A percentile compares a stretch with the other conserved stretches of the same genome.
Evolutionary conservation across 148 eudicot species (phyloP).

Genomic region (Rhododendron mucronatum): DNA sequence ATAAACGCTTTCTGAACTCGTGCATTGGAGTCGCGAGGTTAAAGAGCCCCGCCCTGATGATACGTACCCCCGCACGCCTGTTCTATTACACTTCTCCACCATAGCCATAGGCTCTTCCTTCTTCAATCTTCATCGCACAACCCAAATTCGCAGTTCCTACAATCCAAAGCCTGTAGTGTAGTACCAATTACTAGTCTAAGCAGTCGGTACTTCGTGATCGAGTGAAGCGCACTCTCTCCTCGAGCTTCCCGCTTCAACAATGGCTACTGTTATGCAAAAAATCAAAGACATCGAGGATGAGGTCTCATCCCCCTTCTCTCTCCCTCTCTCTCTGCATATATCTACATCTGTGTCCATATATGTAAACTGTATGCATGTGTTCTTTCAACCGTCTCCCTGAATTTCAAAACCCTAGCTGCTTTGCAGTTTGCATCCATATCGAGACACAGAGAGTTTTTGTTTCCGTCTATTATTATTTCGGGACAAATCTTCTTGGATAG

Average conservation of each 20-base stretch:
- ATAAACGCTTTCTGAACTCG: too few species aligned
- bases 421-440: not conserved
- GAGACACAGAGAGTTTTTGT: not conserved
- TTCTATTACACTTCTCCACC: not conserved
- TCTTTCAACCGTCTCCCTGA: not conserved
- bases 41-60: too few species aligned
- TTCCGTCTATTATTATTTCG: not conserved
- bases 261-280: constrained; percentile 99
- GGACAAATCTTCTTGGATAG: not conserved
- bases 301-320: constrained; percentile 30
- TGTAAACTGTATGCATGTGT: not conserved
- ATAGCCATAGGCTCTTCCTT: not conserved
- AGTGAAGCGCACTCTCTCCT: too few species aligned
- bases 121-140: not conserved
- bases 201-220: not conserved
- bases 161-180: not conserved
- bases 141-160: not conserved
- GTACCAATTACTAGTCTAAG: not conserved
- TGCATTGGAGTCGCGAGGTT: too few species aligned
- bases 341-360: not conserved
- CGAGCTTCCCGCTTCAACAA: constrained; percentile 17
- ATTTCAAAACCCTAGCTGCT: constrained; percentile 10
- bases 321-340: not conserved
- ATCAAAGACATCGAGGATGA: constrained; percentile 99
- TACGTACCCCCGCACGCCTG: too few species aligned